These are phyloP conservation scores for Talaromyces sp. DNA, from an alignment of 2,329 filamentous ascomycete genomes.

Conservation along the genomic window DNA sequence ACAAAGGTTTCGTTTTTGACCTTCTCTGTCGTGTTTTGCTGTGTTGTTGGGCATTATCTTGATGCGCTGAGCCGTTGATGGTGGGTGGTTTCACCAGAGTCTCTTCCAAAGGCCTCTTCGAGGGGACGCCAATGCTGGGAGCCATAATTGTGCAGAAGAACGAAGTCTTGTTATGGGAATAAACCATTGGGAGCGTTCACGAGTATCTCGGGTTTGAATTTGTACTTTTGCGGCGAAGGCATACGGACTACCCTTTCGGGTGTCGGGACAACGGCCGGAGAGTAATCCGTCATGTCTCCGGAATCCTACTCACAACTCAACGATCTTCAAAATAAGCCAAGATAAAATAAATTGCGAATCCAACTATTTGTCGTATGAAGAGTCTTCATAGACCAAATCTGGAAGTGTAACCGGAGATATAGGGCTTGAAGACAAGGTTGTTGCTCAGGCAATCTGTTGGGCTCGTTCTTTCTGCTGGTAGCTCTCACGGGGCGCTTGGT, in stretches of 20 bases:
- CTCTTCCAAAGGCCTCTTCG: background rate
- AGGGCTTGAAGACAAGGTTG: no score
- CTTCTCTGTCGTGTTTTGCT: background rate
- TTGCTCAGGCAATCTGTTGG: background rate
- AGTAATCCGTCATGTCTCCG: background rate
- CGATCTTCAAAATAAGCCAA: background rate
- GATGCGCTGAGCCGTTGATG: background rate
- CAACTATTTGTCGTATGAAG: background rate
- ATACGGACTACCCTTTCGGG: background rate
- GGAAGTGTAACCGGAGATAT: background rate
- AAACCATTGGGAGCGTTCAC: background rate
- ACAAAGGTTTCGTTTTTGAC: background rate
- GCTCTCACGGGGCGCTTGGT: no score
- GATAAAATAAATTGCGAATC: background rate
- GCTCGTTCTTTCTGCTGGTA: no score
- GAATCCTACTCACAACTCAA: background rate
- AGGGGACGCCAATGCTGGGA: background rate
- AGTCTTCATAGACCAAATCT: background rate
- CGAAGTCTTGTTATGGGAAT: no score
- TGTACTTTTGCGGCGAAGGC: background rate
- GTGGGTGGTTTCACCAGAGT: background rate
- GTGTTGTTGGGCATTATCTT: background rate
- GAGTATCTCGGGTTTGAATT: background rate
- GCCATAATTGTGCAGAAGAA: background rate
- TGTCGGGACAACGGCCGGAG: background rate